Evolutionary conservation across 176 grass and related monocot species (phyloP).

Genomic region (Triticum urartu): DNA sequence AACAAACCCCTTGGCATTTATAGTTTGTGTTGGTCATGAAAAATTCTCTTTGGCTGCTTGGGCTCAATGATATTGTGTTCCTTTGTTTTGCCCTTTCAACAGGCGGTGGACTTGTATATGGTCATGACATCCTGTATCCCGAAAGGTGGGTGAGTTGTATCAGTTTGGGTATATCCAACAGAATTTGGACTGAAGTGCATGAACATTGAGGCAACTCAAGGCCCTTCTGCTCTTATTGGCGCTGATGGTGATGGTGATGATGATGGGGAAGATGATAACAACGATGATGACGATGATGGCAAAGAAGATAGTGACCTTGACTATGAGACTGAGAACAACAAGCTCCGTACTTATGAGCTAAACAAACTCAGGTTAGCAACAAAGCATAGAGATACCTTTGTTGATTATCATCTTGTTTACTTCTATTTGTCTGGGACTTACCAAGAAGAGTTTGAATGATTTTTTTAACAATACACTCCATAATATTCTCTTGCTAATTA

Average conservation of each 20-base stretch:
- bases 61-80: background rate
- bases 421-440: background rate
- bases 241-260: background rate
- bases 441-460: background rate
- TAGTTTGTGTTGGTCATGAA: background rate
- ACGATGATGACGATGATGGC: background rate
- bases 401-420: background rate
- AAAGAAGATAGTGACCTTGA: constrained; percentile 28
- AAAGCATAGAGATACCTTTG: background rate
- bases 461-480: background rate
- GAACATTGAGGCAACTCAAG: constrained; percentile 65
- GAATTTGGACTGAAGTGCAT: constrained; percentile 84
- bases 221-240: constrained; percentile 63
- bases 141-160: constrained; percentile 61
- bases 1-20: background rate
- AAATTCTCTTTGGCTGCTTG: background rate
- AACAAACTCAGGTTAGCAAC: constrained; percentile 68
- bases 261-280: no score
- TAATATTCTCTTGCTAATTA: background rate
- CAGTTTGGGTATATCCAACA: constrained; percentile 72
- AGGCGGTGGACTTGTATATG: constrained; percentile 92
- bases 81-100: background rate
- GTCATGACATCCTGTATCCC: constrained; percentile 79
- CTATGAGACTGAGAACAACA: constrained; percentile 58
- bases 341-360: constrained; percentile 72